These are phyloP conservation scores for Xylaria multiplex DNA, from an alignment of 2,329 filamentous ascomycete species.

Conservation along the genomic window DNA sequence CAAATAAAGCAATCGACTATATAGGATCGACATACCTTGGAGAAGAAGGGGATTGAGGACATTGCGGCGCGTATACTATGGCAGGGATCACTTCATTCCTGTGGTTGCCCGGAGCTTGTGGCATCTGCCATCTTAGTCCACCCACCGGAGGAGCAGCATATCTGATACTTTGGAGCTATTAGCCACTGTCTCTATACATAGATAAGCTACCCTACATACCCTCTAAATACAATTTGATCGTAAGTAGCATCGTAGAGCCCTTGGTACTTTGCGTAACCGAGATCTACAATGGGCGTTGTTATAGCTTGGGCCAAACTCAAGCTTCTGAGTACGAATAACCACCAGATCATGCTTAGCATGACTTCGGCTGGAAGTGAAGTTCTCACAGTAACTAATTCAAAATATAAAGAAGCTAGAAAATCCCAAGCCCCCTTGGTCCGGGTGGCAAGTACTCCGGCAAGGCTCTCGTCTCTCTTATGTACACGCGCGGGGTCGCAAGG, in stretches of 20 bases:
- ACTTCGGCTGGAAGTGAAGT: not conserved
- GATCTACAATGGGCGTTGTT: conserved; percentile 50
- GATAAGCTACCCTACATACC: conserved; percentile 46
- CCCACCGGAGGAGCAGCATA: conserved; percentile 58
- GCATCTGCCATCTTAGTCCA: conserved; percentile 56
- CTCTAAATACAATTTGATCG: conserved; percentile 57
- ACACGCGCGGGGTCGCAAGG: not conserved
- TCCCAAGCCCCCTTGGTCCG: not conserved
- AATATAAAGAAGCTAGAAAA: not conserved
- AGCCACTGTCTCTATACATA: conserved; percentile 10
- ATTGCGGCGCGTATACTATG: conserved; percentile 46
- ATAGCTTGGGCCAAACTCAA: conserved; percentile 26
- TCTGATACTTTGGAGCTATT: conserved; percentile 52
- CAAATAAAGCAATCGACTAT: not conserved
- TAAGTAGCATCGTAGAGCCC: conserved; percentile 53
- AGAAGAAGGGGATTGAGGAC: conserved; percentile 48
- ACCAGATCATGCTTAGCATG: conserved; percentile 27
- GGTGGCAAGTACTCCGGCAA: not conserved
- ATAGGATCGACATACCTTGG: conserved; percentile 33
- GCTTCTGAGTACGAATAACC: conserved; percentile 9
- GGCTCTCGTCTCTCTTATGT: conserved; percentile 13
- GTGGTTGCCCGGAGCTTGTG: conserved; percentile 47
- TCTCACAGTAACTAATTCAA: not conserved
- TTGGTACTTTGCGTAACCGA: conserved; percentile 58
- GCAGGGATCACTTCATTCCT: conserved; percentile 48